Evolutionary conservation across 805 yeast species (phyloP), one percentile per base, ranked within the genome.

Genomic region (Saturnispora ahearnii): DNA sequence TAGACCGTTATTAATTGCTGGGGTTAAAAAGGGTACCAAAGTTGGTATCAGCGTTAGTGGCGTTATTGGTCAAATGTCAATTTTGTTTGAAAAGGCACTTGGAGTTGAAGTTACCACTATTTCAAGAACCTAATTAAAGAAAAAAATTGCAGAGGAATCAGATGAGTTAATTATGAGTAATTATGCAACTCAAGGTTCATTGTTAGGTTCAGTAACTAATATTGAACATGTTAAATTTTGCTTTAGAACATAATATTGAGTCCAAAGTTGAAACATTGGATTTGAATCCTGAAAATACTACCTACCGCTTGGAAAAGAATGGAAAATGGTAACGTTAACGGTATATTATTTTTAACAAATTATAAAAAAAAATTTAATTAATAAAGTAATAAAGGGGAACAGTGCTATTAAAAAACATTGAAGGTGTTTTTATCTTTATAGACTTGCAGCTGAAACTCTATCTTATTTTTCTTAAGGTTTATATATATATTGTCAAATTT

Each of bases 21-120:
- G 72, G 28, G 70, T 67, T 57, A 77, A 73, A 49, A 71, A 73
- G 41, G 78, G 78, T 44, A 70, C 69, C 53, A 70, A 65, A 45
- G 77, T 77, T 44, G 82, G 79, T 55, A 67, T 79, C 52, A 58
- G 64, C 50, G 75, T 74, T 50, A 63, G 71, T 50, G 76, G 76
- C 52, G 76, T 75, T 26, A 66, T 72, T 58, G 75, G 76, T 18
- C 73, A 70, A 57, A 65, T 70, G 68, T 71, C 74, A 13, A 59
- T 70, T 40, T 62, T 69, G 59, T 73, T 78, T 52, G 80, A 82
- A 40, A 73, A 75, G 54, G 82, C 82, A 5, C 59, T 79, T 59
- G 84, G 83, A 47, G 81, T 81, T 28, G 73, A 77, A 52, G 83
- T 79, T 28, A 69, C 72, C 43, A 82, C 79, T 3, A 69, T 78